Base-by-base conservation (phyloP, 148 eudicot species). In the Mesembryanthemum crystallinum region DNA sequence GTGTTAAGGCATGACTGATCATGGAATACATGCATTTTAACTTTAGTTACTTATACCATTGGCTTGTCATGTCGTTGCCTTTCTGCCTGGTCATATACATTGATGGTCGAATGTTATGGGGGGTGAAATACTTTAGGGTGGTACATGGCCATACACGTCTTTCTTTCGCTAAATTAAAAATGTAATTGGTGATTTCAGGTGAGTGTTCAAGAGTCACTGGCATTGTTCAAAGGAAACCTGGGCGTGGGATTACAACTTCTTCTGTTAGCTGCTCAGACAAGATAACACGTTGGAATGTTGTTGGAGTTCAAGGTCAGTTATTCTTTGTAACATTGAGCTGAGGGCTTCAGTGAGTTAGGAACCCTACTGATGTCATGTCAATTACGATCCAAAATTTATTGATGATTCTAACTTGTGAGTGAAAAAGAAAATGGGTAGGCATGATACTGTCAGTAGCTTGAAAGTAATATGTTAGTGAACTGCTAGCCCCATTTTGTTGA, bases 211-310 rank as follows among this genome's bases (percentile, higher is more conserved):
- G 74, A 66, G 70, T 33, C 61, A 47, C 69, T 73, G 91, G 94
- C 75, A 85, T 82, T 62, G 97, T 95, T 82, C 96, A 89, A 79
- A 86, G 97, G 77, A 95, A 95, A 85, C 97, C 99, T 76, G 99
- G 99, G 64, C 94, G 99, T 80, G 99, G 99, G 28, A 87, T 74
- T 67, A 84, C 89, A 12, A 95, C 99, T 79, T 86, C 93, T 78
- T 95, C 99, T 58, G 96, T 95, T 62, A 92, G 97, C 83, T 95
- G 99, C 81, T 95, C 97, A 47, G 99, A 95, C 83, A 95, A 95
- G 87, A 92, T 95, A 83, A 90, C 97, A 59, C 96, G 96, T 42
- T 95, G 99, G 99, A 92, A 92, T 79, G 90, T 87, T 76, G 89
- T 89, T 77, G 99, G 99, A 64, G 76, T 86, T 72, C 99, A 95